Evolutionary conservation across 1,284 basidiomycete genomes (phyloP).

Genomic region (Porodaedalea pini): DNA sequence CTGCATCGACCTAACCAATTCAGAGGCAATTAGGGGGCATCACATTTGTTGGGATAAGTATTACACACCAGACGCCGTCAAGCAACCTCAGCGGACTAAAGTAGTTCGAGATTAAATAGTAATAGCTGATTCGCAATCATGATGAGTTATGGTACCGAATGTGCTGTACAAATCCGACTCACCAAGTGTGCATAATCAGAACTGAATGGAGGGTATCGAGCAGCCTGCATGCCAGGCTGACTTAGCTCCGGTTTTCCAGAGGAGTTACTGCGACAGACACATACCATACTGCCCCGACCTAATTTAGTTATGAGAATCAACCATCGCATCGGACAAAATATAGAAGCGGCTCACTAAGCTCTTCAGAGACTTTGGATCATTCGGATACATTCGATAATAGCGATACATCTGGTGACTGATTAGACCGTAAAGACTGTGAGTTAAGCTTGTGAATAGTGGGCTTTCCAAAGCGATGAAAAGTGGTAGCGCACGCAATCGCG

Average conservation of each 20-base stretch:
- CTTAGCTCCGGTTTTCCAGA: neutral
- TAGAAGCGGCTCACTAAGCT: neutral
- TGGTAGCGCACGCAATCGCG: constrained; percentile 5
- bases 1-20: constrained; percentile 10
- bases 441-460: neutral
- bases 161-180: neutral
- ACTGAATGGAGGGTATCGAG: constrained; percentile 11
- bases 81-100: constrained; percentile 6
- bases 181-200: constrained; percentile 12
- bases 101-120: constrained; percentile 11
- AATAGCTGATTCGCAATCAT: constrained; percentile 1
- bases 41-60: too few relatives aligned
- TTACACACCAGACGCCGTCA: constrained; percentile 12
- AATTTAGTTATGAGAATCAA: neutral
- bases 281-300: neutral
- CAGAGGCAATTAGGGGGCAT: too few relatives aligned
- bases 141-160: neutral
- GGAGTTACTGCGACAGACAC: neutral
- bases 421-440: constrained; percentile 7
- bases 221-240: neutral
- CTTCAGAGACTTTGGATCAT: constrained; percentile 1
- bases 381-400: constrained; percentile 12
- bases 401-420: constrained; percentile 11
- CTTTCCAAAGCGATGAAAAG: neutral
- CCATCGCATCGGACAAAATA: neutral